Base-by-base conservation (phyloP, 768 basidiomycete species). In the Boletus reticuloceps region DNA sequence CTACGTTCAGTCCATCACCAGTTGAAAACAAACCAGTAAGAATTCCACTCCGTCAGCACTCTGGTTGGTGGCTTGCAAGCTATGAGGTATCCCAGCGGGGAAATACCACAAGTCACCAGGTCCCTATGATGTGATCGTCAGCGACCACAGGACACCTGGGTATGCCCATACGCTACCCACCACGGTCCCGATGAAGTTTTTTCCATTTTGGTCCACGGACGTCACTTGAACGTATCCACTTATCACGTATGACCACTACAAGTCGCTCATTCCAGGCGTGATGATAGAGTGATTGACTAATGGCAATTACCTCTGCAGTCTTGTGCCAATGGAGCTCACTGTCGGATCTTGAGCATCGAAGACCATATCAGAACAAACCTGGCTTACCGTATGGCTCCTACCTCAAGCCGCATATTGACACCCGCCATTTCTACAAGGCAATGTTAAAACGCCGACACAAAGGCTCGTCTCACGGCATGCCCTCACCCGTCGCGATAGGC, bases 41-140 rank as follows among this genome's bases (percentile, higher is more conserved):
- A 82, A 82, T 59, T 82, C 80, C 0, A 77, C 71, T 8, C 81
- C 79, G 5, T 74, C 72, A 41, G 70, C 62, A 13, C 66, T 64
- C 7, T 70, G 72, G 20, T 74, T 72, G 41, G 75, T 81, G 7
- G 79, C 80, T 64, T 82, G 81, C 16, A 82, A 64, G n/a, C 76
- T 68, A 61, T 83, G 82, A 1, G 82, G 82, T 47, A 74, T 71
- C 3, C 82, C 81, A 19, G 81, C 65, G 0, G 81, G 80, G 61
- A 82, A 82, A 58, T 78, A 83, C 81, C 82, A 83, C 1, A 84
- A 54, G 57, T 83, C 82, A 46, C 72, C 74, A 20, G 65, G 55
- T 9, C 67, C 55, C 73, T 74, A 22, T 27, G 38, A 64, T 60
- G 22, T 62, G 62, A 71, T 69, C 13, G 29, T 43, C 37, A 50